phyloP scores from a whole-genome alignment of 768 basidiomycete species.

The Trametes maxima region DNA sequence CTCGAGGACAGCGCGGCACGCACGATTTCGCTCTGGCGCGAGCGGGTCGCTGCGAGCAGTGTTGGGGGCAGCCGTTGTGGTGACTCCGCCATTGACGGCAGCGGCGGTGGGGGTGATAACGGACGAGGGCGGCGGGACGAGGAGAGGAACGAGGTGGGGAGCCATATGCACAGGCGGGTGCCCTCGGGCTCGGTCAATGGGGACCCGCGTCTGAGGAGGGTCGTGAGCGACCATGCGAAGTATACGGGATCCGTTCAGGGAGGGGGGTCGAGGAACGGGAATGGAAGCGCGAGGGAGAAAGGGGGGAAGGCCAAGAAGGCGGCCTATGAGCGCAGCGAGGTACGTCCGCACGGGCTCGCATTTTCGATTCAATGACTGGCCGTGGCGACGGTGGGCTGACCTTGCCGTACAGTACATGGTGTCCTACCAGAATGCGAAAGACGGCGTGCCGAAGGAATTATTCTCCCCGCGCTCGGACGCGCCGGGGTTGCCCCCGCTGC shows the following conservation, averaged over 20 bases:
- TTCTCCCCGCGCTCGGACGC: slow-evolving; percentile 26
- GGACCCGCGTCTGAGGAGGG: slow-evolving; percentile 21
- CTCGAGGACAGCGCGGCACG: slow-evolving; percentile 38
- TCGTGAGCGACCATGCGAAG: slow-evolving; percentile 19
- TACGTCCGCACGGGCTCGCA: slow-evolving; percentile 2
- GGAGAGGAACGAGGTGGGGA: slow-evolving; percentile 25
- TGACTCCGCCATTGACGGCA: slow-evolving; percentile 6
- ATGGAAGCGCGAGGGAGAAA: not conserved
- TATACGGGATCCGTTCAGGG: slow-evolving; percentile 13
- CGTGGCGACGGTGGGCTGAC: not conserved
- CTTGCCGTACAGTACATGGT: slow-evolving; percentile 29
- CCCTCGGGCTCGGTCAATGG: slow-evolving; percentile 15
- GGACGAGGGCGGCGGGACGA: not conserved
- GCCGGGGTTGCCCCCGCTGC: not conserved
- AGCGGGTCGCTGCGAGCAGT: slow-evolving; percentile 35
- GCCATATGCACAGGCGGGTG: slow-evolving; percentile 25
- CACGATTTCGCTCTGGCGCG: slow-evolving; percentile 41
- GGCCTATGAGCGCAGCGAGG: slow-evolving; percentile 35
- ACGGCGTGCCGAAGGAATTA: slow-evolving; percentile 13
- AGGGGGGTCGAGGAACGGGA: slow-evolving; percentile 4
- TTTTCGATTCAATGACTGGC: not conserved
- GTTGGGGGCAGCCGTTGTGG: slow-evolving; percentile 16
- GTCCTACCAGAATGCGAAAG: slow-evolving; percentile 26
- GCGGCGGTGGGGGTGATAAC: not conserved
- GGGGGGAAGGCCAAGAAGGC: slow-evolving; percentile 6